Conservation (phyloP, 306 rosid genomes). For the Pueraria montana region DNA sequence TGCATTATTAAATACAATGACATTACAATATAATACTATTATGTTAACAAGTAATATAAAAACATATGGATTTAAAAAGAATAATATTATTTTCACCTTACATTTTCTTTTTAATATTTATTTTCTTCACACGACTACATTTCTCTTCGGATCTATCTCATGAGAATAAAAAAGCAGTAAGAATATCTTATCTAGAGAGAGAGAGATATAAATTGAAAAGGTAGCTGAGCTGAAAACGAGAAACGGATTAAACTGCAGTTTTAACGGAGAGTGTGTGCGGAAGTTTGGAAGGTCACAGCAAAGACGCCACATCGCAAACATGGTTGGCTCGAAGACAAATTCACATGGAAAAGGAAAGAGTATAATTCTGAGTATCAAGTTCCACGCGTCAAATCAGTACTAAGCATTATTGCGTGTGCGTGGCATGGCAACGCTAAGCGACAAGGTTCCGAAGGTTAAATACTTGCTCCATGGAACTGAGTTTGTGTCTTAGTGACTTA, state of each 20-base stretch:
- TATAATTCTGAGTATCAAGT: conserved; percentile 34
- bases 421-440: conserved; percentile 31
- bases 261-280: neutral
- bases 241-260: conserved; percentile 1
- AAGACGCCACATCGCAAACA: conserved; percentile 6
- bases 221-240: no score
- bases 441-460: conserved; percentile 38
- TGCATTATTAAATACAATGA: no score
- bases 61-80: neutral
- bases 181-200: no score
- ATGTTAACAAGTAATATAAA: neutral
- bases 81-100: neutral
- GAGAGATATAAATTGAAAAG: neutral
- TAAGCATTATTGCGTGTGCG: neutral
- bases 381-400: neutral
- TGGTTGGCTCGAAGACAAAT: conserved; percentile 22
- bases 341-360: conserved; percentile 31
- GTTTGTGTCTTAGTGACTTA: neutral
- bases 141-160: neutral
- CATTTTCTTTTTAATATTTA: no score
- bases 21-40: no score
- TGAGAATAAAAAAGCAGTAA: no score
- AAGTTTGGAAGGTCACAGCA: neutral
- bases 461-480: neutral
- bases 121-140: no score